Base-by-base conservation (phyloP, 2,329 filamentous ascomycete genomes). In the Onygenales sp. region DNA sequence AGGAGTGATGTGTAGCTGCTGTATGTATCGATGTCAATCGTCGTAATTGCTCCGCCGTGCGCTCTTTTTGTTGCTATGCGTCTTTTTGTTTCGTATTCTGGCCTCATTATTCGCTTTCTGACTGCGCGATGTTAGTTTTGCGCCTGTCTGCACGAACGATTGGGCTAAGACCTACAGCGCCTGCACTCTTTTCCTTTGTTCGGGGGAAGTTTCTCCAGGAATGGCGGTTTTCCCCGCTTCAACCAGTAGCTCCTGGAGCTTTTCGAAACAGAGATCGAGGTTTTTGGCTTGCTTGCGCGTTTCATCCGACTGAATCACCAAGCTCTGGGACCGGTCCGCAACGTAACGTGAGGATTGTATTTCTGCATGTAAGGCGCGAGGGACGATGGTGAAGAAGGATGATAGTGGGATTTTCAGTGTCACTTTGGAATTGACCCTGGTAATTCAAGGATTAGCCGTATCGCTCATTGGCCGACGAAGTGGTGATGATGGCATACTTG, bases 401-500 rank as follows among this genome's bases (percentile, higher is more conserved):
- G 73, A 67, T 49, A 82, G 66, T 14, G 79, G 72, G 36, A 85
- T 67, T 58, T 76, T 78, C 36, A 85, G 65, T n/a, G 81, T 84
- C 53, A 81, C 82, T 70, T 85, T 85, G 37, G 82, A 83, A 63
- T 82, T 84, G 58, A 84, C 78, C 73, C 82, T 85, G 65, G 52
- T 21, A 7, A 37, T 13, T 17, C 9, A 39, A 31, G 33, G 33
- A 6, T 51, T 14, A 52, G 27, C 44, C 27, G 42, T 27, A 34
- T 42, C 36, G 17, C 14, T 33, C 13, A 21, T 53, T 40, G 17
- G 42, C 3, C 3, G 7, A 27, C 7, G 7, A 37, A 33, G n/a
- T 17, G 10, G 17, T 3, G 27, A 48, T 57, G 54, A 54, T 49
- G 51, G 63, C 73, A 58, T 67, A 85, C 82, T 85, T 85, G 69